A percentile compares a stretch with the other conserved stretches of the same genome.
These are phyloP conservation scores for Oleoguttula mirabilis DNA, from an alignment of 495 filamentous ascomycete genomes.

Conservation along the genomic window DNA sequence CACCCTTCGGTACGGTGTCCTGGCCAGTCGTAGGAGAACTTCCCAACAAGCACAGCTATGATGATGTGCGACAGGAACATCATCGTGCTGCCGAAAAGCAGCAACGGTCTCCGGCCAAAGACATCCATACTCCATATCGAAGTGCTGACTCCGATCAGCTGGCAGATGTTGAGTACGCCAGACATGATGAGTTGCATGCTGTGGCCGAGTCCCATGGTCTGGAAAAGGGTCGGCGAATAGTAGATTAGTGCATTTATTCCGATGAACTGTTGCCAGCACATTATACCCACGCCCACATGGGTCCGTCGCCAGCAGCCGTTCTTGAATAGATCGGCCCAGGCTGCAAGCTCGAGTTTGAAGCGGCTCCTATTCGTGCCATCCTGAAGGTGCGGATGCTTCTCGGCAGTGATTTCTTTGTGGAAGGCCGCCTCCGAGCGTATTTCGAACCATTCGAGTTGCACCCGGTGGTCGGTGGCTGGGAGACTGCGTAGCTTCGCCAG, in stretches of 20 bases:
- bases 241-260: constrained; percentile 30
- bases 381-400: constrained; percentile 23
- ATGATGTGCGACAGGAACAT: constrained; percentile 27
- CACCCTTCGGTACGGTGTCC: constrained; percentile 23
- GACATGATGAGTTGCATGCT: constrained; percentile 48
- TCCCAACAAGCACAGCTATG: constrained; percentile 26
- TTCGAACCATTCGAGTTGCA: constrained; percentile 26
- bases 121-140: constrained; percentile 26
- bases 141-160: constrained; percentile 26
- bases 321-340: constrained; percentile 27
- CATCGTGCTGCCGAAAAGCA: constrained; percentile 19
- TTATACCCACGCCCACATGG: constrained; percentile 40
- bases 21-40: constrained; percentile 21
- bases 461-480: constrained; percentile 19
- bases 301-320: constrained; percentile 44
- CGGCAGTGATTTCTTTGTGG: constrained; percentile 17
- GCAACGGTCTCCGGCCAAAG: constrained; percentile 24
- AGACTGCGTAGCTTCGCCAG: constrained; percentile 23
- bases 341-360: constrained; percentile 17
- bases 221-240: constrained; percentile 46
- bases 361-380: constrained; percentile 7
- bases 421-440: constrained; percentile 26
- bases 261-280: constrained; percentile 40
- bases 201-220: constrained; percentile 44
- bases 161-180: constrained; percentile 45